These are phyloP conservation scores for Cucurbita ficifolia DNA, from an alignment of 306 rosid genomes.

Conservation along the genomic window DNA sequence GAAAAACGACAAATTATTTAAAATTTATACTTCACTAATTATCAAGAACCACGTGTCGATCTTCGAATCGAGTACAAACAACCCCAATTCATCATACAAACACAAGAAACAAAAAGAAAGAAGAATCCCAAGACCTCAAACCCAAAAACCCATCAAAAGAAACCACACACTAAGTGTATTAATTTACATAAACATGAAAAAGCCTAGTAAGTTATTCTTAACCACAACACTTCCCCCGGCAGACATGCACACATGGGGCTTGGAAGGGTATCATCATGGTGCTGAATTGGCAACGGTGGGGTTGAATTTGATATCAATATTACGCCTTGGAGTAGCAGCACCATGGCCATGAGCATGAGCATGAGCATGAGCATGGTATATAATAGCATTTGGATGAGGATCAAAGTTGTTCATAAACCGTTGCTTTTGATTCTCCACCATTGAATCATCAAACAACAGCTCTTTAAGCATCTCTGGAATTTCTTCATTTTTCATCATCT, in stretches of 20 bases:
- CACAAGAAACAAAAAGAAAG: no score
- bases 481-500: constrained; percentile 6
- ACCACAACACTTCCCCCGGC: no score
- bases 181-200: neutral
- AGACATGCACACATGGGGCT: no score
- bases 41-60: no score
- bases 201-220: no score
- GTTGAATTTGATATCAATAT: neutral
- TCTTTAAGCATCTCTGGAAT: constrained; percentile 2
- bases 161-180: neutral
- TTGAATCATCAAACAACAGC: neutral
- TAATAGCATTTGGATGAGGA: constrained; percentile 12
- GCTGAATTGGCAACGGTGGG: neutral
- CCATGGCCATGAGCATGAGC: neutral
- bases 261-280: neutral
- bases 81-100: no score
- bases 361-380: constrained; percentile 2
- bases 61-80: no score
- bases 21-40: no score
- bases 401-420: constrained; percentile 7
- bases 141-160: no score
- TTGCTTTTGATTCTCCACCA: neutral
- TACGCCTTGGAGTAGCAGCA: no score
- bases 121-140: no score
- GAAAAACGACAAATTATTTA: no score